A percentile compares a stretch with the other conserved stretches of the same genome.
These are phyloP conservation scores for Tylopilus plumbeoviolaceoides DNA, from an alignment of 768 basidiomycete species.

Conservation along the genomic window DNA sequence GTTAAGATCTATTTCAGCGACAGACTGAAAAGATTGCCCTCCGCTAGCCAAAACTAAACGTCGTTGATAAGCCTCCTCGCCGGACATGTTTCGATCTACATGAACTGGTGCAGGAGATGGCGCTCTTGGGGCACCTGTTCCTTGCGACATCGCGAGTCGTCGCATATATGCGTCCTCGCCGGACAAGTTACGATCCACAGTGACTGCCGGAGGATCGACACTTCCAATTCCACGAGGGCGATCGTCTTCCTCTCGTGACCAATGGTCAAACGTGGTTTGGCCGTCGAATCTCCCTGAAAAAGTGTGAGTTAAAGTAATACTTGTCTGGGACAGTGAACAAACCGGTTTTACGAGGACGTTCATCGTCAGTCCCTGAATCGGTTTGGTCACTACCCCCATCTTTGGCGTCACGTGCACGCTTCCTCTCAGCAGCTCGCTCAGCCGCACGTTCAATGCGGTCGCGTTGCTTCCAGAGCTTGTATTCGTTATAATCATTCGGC, in stretches of 20 bases:
- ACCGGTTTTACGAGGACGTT: constrained; percentile 70
- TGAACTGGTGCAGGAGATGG: constrained; percentile 33
- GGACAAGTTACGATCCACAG: constrained; percentile 47
- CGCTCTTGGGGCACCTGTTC: constrained; percentile 15
- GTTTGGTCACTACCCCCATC: constrained; percentile 53
- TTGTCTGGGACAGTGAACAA: constrained; percentile 10
- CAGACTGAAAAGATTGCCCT: constrained; percentile 9
- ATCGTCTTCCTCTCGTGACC: constrained; percentile 54
- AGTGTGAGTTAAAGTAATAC: constrained; percentile 25
- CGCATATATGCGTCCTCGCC: constrained; percentile 83
- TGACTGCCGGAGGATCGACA: constrained; percentile 28
- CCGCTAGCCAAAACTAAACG: constrained; percentile 64
- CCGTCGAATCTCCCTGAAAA: constrained; percentile 34
- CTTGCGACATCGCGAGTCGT: constrained; percentile 65
- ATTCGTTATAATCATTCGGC: constrained; percentile 88
- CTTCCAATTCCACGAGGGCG: constrained; percentile 25
- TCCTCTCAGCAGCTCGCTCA: constrained; percentile 58
- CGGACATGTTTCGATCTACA: constrained; percentile 49
- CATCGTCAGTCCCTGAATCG: constrained; percentile 64
- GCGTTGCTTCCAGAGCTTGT: constrained; percentile 74
- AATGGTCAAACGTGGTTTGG: constrained; percentile 43
- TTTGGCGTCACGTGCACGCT: constrained; percentile 49
- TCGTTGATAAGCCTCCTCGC: constrained; percentile 78
- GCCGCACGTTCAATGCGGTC: constrained; percentile 68
- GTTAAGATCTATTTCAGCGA: constrained; percentile 19